phyloP scores from a whole-genome alignment of 306 rosid species.

The Benincasa hispida region DNA sequence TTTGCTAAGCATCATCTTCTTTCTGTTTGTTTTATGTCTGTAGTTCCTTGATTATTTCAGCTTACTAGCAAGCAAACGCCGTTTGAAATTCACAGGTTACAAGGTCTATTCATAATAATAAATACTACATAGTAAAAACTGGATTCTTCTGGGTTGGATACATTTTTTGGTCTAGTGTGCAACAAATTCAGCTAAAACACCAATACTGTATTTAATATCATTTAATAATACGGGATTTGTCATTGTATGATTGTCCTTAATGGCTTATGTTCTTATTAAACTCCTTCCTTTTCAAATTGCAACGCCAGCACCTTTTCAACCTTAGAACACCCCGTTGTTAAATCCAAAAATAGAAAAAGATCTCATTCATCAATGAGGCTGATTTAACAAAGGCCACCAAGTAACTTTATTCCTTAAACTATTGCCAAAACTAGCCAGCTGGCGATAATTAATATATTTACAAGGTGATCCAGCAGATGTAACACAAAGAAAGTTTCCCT shows the following conservation, averaged over 20 bases:
- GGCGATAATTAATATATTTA: background rate
- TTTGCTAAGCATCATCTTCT: background rate
- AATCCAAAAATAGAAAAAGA: background rate
- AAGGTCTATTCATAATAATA: background rate
- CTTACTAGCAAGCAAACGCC: background rate
- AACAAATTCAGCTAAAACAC: background rate
- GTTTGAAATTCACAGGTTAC: background rate
- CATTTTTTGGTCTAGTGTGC: background rate
- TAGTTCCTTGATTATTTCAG: background rate
- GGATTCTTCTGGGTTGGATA: background rate
- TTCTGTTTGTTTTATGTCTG: background rate
- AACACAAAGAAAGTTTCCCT: background rate
- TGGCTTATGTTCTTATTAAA: background rate
- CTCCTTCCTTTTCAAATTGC: background rate
- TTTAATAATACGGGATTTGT: background rate
- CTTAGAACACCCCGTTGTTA: background rate
- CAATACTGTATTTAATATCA: background rate
- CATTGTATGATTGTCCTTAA: background rate
- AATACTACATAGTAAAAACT: background rate
- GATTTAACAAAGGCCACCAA: background rate
- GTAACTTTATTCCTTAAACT: background rate
- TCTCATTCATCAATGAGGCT: background rate
- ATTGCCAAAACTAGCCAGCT: background rate
- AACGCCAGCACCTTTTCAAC: background rate
- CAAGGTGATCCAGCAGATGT: background rate